These are phyloP conservation scores for Citrus mangshanensis DNA, from an alignment of 345 rosid species.

Conservation along the genomic window DNA sequence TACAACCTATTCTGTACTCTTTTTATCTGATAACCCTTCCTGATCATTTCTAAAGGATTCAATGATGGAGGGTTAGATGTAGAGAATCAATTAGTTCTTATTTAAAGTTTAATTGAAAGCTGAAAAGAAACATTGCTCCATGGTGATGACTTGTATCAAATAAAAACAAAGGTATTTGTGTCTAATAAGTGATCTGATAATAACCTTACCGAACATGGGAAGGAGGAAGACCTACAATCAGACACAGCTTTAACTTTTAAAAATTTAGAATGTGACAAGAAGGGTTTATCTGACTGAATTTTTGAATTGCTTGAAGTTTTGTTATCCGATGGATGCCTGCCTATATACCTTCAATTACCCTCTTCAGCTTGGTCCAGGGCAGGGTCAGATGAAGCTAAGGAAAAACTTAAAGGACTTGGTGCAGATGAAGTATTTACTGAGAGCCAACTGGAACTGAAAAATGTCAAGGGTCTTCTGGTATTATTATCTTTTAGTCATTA, in stretches of 20 bases:
- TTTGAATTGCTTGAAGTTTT: background rate
- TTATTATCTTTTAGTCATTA: conserved; percentile 13
- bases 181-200: background rate
- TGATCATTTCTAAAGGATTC: background rate
- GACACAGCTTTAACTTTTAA: background rate
- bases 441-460: conserved; percentile 71
- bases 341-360: conserved; percentile 4
- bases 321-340: background rate
- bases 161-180: background rate
- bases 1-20: background rate
- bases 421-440: conserved; percentile 78
- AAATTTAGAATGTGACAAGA: background rate
- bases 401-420: conserved; percentile 59
- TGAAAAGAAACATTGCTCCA: background rate
- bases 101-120: background rate
- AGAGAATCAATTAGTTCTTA: background rate
- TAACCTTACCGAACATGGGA: background rate
- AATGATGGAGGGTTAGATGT: background rate
- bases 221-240: background rate
- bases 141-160: background rate
- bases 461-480: conserved; percentile 83
- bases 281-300: background rate
- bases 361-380: conserved; percentile 40
- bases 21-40: background rate
- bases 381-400: conserved; percentile 70